Evolutionary conservation across 2,329 filamentous ascomycete species (phyloP), one percentile per base, ranked within the genome.

Genomic region (Grosmannia huntii): DNA sequence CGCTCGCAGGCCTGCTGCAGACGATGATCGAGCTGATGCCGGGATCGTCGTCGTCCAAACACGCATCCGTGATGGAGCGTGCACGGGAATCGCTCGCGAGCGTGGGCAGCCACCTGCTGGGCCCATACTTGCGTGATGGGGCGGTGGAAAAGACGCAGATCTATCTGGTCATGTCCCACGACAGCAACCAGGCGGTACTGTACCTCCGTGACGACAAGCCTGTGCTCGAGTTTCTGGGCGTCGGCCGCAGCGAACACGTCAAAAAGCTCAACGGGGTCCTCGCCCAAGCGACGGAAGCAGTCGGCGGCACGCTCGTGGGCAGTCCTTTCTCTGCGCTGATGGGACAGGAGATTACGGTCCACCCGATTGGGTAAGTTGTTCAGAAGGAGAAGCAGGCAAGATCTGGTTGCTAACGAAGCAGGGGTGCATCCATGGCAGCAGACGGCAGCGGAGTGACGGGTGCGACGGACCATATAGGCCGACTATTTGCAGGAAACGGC

Each of bases 161-260:
- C 0, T 87, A 85, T 65, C 73, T 87, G 4, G 75, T 86, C 65
- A 85, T 86, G 82, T 81, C 79, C 1, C 83, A 86, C 63, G 83
- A 86, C 63, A 82, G 77, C 50, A 82, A 83, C 64, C 81, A 86
- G 68, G 82, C 80, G 1, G 76, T 76, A 9, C 66, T 87, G 53
- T 77, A 76, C 0, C 71, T 87, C 7, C 74, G 82, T 61, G 70
- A 84, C 52, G 82, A 85, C 65, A 79, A 80, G 64, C 80, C 80
- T 0, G 72, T 78, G 4, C 72, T 87, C 1, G 76, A 81, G 60
- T 86, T 84, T 65, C 69, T 79, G 1, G 82, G 82, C 0, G 79
- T 83, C 4, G 79, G 79, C 4, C 73, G 76, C 14, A 80, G 76
- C 54, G 74, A 77, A 25, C 79, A 82, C 55, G 76, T 83, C 46